phyloP scores from a whole-genome alignment of 2,329 filamentous ascomycete genomes.

The Fusarium nisikadoi region DNA sequence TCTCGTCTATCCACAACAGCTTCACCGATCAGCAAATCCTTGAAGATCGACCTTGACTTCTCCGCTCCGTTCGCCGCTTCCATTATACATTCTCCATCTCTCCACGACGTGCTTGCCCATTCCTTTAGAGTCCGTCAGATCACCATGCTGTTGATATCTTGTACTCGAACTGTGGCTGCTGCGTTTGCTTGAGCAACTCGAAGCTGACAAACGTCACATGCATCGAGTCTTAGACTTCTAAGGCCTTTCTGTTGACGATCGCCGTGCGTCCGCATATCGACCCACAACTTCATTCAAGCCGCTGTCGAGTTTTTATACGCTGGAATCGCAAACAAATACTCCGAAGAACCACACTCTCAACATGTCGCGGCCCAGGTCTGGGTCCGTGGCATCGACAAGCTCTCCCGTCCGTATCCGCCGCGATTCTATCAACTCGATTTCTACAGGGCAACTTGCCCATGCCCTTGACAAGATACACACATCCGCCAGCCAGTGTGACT shows the following conservation, averaged over 20 bases:
- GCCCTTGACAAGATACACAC: conserved; percentile 89
- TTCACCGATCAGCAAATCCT: conserved; percentile 42
- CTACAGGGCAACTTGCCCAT: conserved; percentile 78
- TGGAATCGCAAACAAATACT: background rate
- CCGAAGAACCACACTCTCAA: conserved; percentile 6
- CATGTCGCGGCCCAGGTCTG: conserved; percentile 47
- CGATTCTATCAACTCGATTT: conserved; percentile 55
- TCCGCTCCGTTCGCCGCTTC: conserved; percentile 20
- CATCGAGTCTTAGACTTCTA: conserved; percentile 6
- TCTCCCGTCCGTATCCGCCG: conserved; percentile 52
- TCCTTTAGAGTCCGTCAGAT: conserved; percentile 16
- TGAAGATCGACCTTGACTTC: conserved; percentile 37
- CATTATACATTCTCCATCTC: conserved; percentile 9
- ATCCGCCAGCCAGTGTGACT: conserved; percentile 84
- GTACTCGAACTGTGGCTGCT: conserved; percentile 23
- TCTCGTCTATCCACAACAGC: conserved; percentile 21
- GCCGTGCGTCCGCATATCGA: background rate
- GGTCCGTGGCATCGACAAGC: conserved; percentile 43
- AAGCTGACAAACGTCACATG: conserved; percentile 28
- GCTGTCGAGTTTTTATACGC: background rate
- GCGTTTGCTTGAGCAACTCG: conserved; percentile 22
- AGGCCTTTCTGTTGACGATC: conserved; percentile 3
- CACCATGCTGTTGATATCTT: conserved; percentile 38
- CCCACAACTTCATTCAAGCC: conserved; percentile 1
- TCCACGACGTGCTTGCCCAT: conserved; percentile 22